These are phyloP conservation scores for Diaporthe nobilis DNA, from an alignment of 2,329 filamentous ascomycete genomes.

Conservation along the genomic window DNA sequence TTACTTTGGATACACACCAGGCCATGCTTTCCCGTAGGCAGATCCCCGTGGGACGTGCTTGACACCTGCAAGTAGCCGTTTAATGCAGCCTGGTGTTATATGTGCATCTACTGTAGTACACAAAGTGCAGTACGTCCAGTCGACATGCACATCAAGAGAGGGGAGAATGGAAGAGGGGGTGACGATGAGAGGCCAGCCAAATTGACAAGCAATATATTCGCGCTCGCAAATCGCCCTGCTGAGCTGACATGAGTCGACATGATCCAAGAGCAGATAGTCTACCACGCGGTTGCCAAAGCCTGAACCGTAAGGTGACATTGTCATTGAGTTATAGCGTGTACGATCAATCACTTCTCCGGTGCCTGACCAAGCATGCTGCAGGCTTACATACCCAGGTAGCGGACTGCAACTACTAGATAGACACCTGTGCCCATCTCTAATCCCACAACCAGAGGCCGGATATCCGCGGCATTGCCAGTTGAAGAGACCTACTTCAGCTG, in stretches of 20 bases:
- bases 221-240: neutral
- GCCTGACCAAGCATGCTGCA: conserved; percentile 21
- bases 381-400: neutral
- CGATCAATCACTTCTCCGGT: conserved; percentile 4
- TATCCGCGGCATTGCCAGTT: conserved; percentile 16
- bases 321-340: conserved; percentile 1
- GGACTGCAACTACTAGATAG: neutral
- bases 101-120: neutral
- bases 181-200: neutral
- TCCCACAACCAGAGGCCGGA: neutral
- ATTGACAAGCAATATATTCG: neutral
- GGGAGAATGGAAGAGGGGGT: neutral
- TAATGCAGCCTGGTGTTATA: neutral
- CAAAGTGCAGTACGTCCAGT: neutral
- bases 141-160: neutral
- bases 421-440: neutral
- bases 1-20: neutral
- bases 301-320: conserved; percentile 18
- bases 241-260: neutral
- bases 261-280: neutral
- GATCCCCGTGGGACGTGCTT: neutral
- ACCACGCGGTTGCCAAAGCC: neutral
- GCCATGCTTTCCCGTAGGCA: neutral
- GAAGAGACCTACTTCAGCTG: neutral
- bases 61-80: conserved; percentile 16